Evolutionary conservation across 257 asterid species (phyloP).

Genomic region (Thymus quinquecostatus): DNA sequence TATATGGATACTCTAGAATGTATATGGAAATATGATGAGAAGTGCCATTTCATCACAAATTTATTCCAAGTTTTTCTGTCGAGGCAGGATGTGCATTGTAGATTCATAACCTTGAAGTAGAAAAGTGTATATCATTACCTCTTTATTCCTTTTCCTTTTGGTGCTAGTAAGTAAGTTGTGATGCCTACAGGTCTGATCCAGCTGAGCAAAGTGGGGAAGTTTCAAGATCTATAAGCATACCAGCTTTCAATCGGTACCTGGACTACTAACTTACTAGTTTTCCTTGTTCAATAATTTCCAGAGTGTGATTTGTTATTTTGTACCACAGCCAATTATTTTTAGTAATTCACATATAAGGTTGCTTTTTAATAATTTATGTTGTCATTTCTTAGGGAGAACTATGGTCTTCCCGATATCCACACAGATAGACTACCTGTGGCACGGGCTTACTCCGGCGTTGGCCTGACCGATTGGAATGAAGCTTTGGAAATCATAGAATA

Average conservation of each 20-base stretch:
- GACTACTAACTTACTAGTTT: background rate
- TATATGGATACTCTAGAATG: background rate
- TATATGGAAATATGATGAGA: background rate
- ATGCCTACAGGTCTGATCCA: slow-evolving; percentile 65
- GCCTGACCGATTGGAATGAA: slow-evolving; percentile 94
- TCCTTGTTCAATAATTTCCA: background rate
- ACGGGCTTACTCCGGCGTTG: slow-evolving; percentile 59
- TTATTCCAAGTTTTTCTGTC: background rate
- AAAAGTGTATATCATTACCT: background rate
- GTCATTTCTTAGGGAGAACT: slow-evolving; percentile 63
- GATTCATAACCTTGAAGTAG: background rate
- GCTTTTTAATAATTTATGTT: slow-evolving; percentile 13
- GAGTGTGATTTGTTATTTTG: slow-evolving; percentile 17
- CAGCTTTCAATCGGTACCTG: slow-evolving; percentile 66
- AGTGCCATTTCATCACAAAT: background rate
- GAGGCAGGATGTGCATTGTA: background rate
- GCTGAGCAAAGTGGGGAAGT: slow-evolving; percentile 98
- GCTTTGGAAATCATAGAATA: slow-evolving; percentile 78
- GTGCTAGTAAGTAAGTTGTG: slow-evolving; percentile 1
- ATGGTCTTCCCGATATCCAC: slow-evolving; percentile 65
- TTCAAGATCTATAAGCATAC: slow-evolving; percentile 59
- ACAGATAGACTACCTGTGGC: slow-evolving; percentile 64
- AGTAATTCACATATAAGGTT: background rate
- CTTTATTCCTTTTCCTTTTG: slow-evolving; percentile 14
- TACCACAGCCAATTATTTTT: slow-evolving; percentile 15